Conservation (phyloP, 2,329 filamentous ascomycete genomes). For the Neofusicoccum sp. region DNA sequence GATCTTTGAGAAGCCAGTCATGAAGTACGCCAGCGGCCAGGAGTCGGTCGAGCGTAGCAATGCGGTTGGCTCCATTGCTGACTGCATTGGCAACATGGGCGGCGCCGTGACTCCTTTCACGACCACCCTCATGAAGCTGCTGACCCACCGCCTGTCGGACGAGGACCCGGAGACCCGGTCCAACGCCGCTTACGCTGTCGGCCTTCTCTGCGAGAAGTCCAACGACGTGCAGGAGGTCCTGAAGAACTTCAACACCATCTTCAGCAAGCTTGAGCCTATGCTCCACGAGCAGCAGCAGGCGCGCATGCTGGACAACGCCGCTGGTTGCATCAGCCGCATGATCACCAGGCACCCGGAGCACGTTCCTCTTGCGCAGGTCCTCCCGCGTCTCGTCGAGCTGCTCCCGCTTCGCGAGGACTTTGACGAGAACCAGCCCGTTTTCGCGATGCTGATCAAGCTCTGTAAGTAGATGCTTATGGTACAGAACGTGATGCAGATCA, state of each 20-base stretch:
- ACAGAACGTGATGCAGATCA: neutral
- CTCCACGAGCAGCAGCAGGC: slow-evolving; percentile 76
- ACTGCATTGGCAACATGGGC: slow-evolving; percentile 85
- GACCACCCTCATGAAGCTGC: slow-evolving; percentile 71
- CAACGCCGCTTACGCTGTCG: slow-evolving; percentile 90
- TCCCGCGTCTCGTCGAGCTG: slow-evolving; percentile 76
- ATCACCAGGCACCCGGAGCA: slow-evolving; percentile 85
- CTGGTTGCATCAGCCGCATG: slow-evolving; percentile 89
- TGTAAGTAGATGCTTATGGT: slow-evolving; percentile 57
- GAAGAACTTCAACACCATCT: slow-evolving; percentile 74
- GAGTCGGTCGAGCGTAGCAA: slow-evolving; percentile 87
- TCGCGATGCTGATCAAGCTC: slow-evolving; percentile 83
- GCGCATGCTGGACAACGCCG: slow-evolving; percentile 88
- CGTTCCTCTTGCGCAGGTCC: slow-evolving; percentile 77
- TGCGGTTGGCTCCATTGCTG: slow-evolving; percentile 87
- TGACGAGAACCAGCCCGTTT: slow-evolving; percentile 95
- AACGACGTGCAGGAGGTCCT: slow-evolving; percentile 73
- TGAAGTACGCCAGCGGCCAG: slow-evolving; percentile 84
- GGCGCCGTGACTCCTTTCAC: slow-evolving; percentile 82
- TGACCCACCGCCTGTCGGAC: slow-evolving; percentile 85
- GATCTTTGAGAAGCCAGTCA: slow-evolving; percentile 88
- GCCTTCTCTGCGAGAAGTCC: slow-evolving; percentile 81
- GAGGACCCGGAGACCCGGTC: slow-evolving; percentile 91
- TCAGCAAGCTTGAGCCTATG: slow-evolving; percentile 83
- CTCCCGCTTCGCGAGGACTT: slow-evolving; percentile 91